Conservation (phyloP, 768 basidiomycete genomes). For the Candolleomyces efflorescens region DNA sequence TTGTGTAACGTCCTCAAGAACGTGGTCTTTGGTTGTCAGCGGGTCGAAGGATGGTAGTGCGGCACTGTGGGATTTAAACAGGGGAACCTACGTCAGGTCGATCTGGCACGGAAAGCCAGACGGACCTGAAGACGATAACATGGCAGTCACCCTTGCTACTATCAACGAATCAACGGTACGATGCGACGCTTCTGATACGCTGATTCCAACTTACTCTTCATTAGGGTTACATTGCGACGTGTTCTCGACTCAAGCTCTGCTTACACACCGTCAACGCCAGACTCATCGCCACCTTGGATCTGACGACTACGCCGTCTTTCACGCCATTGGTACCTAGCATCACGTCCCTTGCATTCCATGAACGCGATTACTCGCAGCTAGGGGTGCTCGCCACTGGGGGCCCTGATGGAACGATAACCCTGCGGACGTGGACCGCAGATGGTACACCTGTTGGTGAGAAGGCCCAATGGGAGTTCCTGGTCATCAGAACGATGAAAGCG, state of each 20-base stretch:
- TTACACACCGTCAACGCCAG: slow-evolving; percentile 86
- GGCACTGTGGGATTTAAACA: slow-evolving; percentile 87
- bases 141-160: slow-evolving; percentile 60
- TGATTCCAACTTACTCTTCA: background rate
- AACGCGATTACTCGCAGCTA: slow-evolving; percentile 77
- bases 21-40: slow-evolving; percentile 82
- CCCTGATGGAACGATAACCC: slow-evolving; percentile 67
- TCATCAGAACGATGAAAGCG: slow-evolving; percentile 63
- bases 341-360: slow-evolving; percentile 80
- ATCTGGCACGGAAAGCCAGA: slow-evolving; percentile 59
- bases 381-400: slow-evolving; percentile 82
- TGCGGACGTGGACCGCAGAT: slow-evolving; percentile 85
- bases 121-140: slow-evolving; percentile 20
- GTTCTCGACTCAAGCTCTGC: slow-evolving; percentile 65
- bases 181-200: slow-evolving; percentile 19
- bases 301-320: slow-evolving; percentile 41
- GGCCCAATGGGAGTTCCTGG: slow-evolving; percentile 73
- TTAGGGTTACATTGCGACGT: slow-evolving; percentile 86
- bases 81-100: slow-evolving; percentile 73
- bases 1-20: slow-evolving; percentile 66
- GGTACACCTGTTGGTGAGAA: slow-evolving; percentile 61
- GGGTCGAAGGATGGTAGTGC: slow-evolving; percentile 86
- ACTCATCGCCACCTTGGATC: slow-evolving; percentile 66
- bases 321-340: slow-evolving; percentile 50
- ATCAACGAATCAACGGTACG: slow-evolving; percentile 83